phyloP scores from a whole-genome alignment of 192 early-diverging fungal species.

The Umbelopsis vinacea region DNA sequence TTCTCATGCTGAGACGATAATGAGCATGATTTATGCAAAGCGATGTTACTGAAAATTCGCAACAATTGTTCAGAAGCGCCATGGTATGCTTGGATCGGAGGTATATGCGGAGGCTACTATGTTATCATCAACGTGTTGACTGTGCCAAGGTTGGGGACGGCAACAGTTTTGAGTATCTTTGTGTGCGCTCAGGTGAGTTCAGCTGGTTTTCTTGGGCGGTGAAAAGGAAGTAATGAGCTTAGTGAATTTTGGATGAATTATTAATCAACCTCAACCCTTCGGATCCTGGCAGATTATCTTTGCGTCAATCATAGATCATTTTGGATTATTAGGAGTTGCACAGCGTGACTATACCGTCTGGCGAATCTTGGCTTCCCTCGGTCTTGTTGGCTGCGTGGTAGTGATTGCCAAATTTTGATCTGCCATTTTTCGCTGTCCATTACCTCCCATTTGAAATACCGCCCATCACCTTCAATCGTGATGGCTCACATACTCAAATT shows the following conservation, averaged over 20 bases:
- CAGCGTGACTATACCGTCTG: conserved; percentile 44
- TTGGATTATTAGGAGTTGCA: conserved; percentile 50
- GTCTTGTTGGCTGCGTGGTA: conserved; percentile 49
- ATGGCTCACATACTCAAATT: too few species aligned
- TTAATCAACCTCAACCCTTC: not conserved
- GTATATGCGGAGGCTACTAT: conserved; percentile 53
- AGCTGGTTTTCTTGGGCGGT: not conserved
- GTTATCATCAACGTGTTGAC: conserved; percentile 57
- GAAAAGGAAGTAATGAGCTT: not conserved
- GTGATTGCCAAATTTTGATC: conserved; percentile 49
- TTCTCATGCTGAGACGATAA: not conserved
- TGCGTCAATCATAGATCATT: conserved; percentile 58
- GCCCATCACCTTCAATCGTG: too few species aligned
- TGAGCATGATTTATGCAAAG: too few species aligned
- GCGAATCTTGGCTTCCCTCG: conserved; percentile 50
- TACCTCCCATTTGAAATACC: not conserved
- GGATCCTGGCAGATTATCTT: conserved; percentile 33
- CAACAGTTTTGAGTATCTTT: conserved; percentile 52
- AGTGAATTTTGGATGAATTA: not conserved
- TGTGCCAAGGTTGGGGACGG: conserved; percentile 55
- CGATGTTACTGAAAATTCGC: not conserved
- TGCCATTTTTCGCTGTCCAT: too few species aligned
- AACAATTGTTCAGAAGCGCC: conserved; percentile 41
- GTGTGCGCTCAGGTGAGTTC: conserved; percentile 53
- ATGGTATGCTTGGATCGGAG: conserved; percentile 57